These are phyloP conservation scores for Trichophyton benhamiae DNA, from an alignment of 2,329 filamentous ascomycete genomes.

Conservation along the genomic window DNA sequence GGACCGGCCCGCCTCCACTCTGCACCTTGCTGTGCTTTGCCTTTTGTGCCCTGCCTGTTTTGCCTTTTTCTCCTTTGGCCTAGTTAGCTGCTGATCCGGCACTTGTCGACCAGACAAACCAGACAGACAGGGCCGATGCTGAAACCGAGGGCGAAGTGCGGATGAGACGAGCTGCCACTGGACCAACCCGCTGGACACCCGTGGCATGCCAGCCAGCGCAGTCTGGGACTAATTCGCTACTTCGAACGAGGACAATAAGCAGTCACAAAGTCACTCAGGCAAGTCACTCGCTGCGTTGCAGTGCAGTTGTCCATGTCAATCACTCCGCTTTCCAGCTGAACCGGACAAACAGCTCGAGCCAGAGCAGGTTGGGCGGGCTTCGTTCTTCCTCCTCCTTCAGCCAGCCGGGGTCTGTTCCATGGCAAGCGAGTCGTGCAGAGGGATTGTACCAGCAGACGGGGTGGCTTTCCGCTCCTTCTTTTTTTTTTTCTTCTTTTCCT, in stretches of 20 bases:
- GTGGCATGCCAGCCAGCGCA: not conserved
- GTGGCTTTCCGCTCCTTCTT: not conserved
- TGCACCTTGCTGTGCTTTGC: not conserved
- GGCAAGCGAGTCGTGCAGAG: not conserved
- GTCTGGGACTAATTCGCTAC: too few relatives aligned
- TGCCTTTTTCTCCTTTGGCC: not conserved
- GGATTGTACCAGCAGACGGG: not conserved
- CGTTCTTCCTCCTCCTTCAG: not conserved
- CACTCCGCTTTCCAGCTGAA: too few relatives aligned
- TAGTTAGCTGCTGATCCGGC: constrained; percentile 4
- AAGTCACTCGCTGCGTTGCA: too few relatives aligned
- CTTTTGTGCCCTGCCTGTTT: not conserved
- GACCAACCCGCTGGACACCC: not conserved
- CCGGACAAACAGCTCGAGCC: too few relatives aligned
- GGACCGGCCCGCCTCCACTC: constrained; percentile 3
- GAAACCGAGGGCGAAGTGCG: not conserved
- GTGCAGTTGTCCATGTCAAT: too few relatives aligned
- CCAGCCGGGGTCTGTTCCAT: constrained; percentile 1
- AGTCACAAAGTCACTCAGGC: too few relatives aligned
- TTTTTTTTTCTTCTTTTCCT: not conserved
- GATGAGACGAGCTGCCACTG: not conserved
- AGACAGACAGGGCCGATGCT: not conserved
- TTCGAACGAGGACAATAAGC: too few relatives aligned
- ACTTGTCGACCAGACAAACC: not conserved
- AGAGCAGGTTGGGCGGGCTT: too few relatives aligned